Evolutionary conservation across 306 rosid species (phyloP).

Genomic region (Ormosia emarginata): DNA sequence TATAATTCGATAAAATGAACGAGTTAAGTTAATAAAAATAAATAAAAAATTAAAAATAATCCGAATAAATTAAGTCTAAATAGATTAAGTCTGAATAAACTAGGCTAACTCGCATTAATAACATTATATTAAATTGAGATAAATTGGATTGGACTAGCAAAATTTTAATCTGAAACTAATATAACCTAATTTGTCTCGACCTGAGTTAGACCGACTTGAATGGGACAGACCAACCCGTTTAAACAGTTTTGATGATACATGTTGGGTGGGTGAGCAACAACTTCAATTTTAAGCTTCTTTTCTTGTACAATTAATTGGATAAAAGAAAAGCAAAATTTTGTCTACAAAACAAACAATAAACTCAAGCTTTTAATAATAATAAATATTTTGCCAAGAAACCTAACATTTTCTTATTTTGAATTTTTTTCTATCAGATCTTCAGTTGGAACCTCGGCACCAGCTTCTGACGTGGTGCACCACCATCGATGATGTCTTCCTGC

Average conservation of each 20-base stretch:
- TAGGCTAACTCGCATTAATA: too few species aligned
- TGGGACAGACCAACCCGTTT: too few species aligned
- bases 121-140: too few species aligned
- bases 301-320: background rate
- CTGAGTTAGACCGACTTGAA: too few species aligned
- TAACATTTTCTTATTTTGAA: slow-evolving; percentile 30
- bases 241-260: background rate
- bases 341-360: background rate
- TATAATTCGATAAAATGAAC: too few species aligned
- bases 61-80: too few species aligned
- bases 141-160: too few species aligned
- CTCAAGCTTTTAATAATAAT: background rate
- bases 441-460: slow-evolving; percentile 29
- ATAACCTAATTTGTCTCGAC: too few species aligned
- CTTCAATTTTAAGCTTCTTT: background rate
- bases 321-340: background rate
- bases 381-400: background rate
- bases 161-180: too few species aligned
- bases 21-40: too few species aligned
- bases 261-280: background rate
- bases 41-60: too few species aligned
- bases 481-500: slow-evolving; percentile 66
- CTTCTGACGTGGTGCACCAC: slow-evolving; percentile 42
- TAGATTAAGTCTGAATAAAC: too few species aligned
- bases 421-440: slow-evolving; percentile 37